phyloP scores from a whole-genome alignment of 108 stramenopile genomes.

The Skeletonema grethae region DNA sequence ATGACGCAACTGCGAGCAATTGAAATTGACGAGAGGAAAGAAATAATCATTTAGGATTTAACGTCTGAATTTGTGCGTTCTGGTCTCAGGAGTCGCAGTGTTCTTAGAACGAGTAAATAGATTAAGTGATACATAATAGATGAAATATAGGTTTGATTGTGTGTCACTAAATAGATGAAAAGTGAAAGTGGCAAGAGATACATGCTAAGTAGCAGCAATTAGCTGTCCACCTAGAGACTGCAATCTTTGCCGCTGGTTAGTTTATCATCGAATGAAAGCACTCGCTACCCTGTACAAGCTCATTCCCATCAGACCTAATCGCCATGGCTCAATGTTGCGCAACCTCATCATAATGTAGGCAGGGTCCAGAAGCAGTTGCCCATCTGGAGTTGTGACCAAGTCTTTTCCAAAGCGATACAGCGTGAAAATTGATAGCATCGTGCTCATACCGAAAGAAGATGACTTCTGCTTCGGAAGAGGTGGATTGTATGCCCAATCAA shows the following conservation, averaged over 20 bases:
- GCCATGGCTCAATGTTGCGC: conserved; percentile 37
- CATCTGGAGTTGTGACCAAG: conserved; percentile 35
- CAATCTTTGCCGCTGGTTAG: background rate
- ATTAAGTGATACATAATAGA: too few species aligned
- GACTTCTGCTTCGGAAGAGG: conserved; percentile 19
- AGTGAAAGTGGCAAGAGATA: too few species aligned
- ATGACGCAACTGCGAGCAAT: too few species aligned
- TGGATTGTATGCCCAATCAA: conserved; percentile 33
- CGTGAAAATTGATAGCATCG: conserved; percentile 40
- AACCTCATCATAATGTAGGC: conserved; percentile 30
- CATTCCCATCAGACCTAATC: conserved; percentile 31
- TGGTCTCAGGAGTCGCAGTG: too few species aligned
- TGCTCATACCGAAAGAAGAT: conserved; percentile 34
- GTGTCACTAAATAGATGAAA: too few species aligned
- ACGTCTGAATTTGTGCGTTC: too few species aligned
- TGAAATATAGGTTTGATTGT: too few species aligned
- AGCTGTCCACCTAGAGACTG: background rate
- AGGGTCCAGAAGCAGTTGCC: conserved; percentile 18
- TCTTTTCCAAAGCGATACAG: conserved; percentile 48
- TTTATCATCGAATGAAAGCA: background rate
- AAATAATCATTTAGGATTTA: too few species aligned
- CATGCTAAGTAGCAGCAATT: too few species aligned
- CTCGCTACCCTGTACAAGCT: conserved; percentile 34
- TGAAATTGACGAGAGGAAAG: too few species aligned
- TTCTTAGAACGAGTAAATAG: too few species aligned